A percentile compares a stretch with the other conserved stretches of the same genome.
Conservation (phyloP, 768 basidiomycete genomes). For the Leucocoprinus leucothites region DNA sequence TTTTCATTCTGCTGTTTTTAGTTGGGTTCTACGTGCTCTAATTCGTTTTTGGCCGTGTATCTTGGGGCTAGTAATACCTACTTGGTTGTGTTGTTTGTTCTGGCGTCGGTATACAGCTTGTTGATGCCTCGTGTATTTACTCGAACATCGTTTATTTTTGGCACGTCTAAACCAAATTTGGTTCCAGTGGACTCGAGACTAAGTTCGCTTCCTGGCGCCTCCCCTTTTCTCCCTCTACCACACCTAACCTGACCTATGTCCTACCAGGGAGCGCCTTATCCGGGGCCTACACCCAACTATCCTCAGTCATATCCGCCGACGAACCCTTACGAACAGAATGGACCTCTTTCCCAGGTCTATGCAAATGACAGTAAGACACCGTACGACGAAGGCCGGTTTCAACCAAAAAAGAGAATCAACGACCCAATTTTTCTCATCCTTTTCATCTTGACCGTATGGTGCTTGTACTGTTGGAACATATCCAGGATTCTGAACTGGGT, state of each 20-base stretch:
- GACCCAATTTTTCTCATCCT: conserved; percentile 70
- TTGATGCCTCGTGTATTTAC: background rate
- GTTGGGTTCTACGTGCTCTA: background rate
- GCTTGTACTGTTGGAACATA: background rate
- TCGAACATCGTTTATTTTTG: background rate
- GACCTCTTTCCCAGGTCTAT: conserved; percentile 16
- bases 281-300: conserved; percentile 39
- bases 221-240: background rate
- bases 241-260: conserved; percentile 12
- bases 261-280: conserved; percentile 29
- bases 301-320: conserved; percentile 28
- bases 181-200: too few relatives aligned
- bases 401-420: conserved; percentile 65
- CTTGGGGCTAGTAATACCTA: background rate
- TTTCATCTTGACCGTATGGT: conserved; percentile 64
- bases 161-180: background rate
- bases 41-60: background rate
- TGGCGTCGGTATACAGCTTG: too few relatives aligned
- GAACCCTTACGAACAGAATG: conserved; percentile 16
- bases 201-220: background rate
- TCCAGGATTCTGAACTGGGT: background rate
- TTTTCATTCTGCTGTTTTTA: background rate
- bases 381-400: conserved; percentile 61
- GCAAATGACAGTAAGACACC: conserved; percentile 43
- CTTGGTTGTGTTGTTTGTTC: background rate